Base-by-base conservation (phyloP, 2,329 filamentous ascomycete species). In the Penicillium sp. region DNA sequence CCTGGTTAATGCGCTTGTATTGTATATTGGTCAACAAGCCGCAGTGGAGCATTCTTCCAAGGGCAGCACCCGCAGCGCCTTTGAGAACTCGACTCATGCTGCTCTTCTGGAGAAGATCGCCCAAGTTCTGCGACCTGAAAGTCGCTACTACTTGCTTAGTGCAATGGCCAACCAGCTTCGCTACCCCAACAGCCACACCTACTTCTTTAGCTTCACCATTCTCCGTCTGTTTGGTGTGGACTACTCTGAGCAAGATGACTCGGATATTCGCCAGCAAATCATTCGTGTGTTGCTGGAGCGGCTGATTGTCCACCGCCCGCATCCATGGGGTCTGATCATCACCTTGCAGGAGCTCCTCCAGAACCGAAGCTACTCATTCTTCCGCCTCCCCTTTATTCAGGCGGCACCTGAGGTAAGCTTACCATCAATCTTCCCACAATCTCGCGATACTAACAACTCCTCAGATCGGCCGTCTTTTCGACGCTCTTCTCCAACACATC, bases 281-380 rank as follows among this genome's bases (percentile, higher is more conserved):
- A 91, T 91, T 52, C 86, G 93, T 47, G 87, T 97, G 25, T 80
- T 99, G 46, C 81, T 97, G 38, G 94, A 99, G 81, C 86, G 94
- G 49, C 81, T 97, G 47, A 85, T 95, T 59, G 89, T 91, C 23
- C 91, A 91, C 73, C 91, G 93, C 78, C 93, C 93, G 52, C 93
- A 97, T 73, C 93, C 95, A 19, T 97, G 93, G 93, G 95, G 95
- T 13, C 80, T 99, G 43, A 88, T 97, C 72, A 88, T 93, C 62
- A 93, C 92, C 37, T 84, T 96, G 60, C 80, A 94, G 62, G 94
- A 97, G 78, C 83, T 99, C 57, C 82, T 96, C 65, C 95, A 96
- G 81, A 97, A 96, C 73, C 88, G 90, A 54, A 90, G 87, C 71
- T 95, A 93, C 75, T 87, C 87, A 70, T 96, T 99, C 81, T 97